Base-by-base conservation (phyloP, 768 basidiomycete genomes). In the Mrakia frigida region DNA sequence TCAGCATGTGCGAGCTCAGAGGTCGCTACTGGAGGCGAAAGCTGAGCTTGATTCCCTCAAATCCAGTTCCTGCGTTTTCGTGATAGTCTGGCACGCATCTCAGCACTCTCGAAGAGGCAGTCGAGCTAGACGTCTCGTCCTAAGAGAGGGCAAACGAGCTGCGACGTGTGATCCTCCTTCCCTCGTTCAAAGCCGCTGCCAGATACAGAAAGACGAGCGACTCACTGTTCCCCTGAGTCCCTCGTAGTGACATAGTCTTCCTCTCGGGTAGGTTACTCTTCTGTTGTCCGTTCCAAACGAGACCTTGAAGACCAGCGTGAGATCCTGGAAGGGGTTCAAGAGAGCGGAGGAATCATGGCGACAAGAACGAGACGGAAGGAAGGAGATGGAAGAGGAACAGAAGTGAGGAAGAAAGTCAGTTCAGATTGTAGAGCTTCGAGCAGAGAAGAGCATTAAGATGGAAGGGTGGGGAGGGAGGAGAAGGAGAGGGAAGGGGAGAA, bases 271-370 rank as follows among this genome's bases (percentile, higher is more conserved):
- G 25, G 87, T 89, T 78, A 97, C 91, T 80, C 89, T 86, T 82
- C 93, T 91, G 80, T 88, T 87, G 81, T 86, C 87, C 69, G 87
- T 85, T 80, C 93, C 91, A 83, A 91, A 91, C 11, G 87, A 87
- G 84, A 93, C 94, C 85, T 92, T 93, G 56, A 97, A 89, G 75
- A 91, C 87, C 37, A 97, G 86, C 2, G 90, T 89, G 80, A 88
- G 89, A 83, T 93, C 91, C 70, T 77, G 50, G 14, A 31, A 50
- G 2, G n/a, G 46, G 46, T 50, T 50, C 25, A 10, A 11, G 14
- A 13, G 37, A 39, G 21, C n/a, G 41, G 37, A 65, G 21, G 35
- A 21, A 43, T 16, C 59, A 50, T n/a, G 31, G 65, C 23, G 31
- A 67, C 13, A 65, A 6, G 6, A 10, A 68, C 11, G 33, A 18